Percentiles rank a stretch among this genome's conserved stretches.
These are phyloP conservation scores for Candida tibetensis DNA, from an alignment of 805 yeast species.

Conservation along the genomic window DNA sequence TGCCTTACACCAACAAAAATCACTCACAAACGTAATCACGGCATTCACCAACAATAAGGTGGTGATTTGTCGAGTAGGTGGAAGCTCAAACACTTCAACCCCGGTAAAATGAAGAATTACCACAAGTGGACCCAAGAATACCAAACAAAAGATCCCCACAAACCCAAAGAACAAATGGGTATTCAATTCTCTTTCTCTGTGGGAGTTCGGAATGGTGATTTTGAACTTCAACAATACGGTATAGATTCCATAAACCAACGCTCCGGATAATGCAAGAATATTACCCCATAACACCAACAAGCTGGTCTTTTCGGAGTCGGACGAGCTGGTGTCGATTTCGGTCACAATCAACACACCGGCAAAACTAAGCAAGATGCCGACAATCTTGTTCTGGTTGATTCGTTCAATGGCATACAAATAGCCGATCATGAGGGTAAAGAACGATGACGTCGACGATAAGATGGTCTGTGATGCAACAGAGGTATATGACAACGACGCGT, in stretches of 20 bases:
- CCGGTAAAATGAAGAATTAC: slow-evolving; percentile 60
- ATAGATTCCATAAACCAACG: slow-evolving; percentile 87
- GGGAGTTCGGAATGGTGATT: slow-evolving; percentile 43
- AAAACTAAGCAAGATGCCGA: slow-evolving; percentile 70
- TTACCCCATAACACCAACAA: slow-evolving; percentile 60
- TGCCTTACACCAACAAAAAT: slow-evolving; percentile 94
- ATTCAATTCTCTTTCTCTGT: slow-evolving; percentile 71
- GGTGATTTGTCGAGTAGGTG: slow-evolving; percentile 52
- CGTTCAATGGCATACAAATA: slow-evolving; percentile 66
- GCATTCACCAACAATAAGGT: slow-evolving; percentile 62
- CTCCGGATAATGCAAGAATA: slow-evolving; percentile 75
- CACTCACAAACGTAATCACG: slow-evolving; percentile 77
- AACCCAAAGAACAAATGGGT: slow-evolving; percentile 91
- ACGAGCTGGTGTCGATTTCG: slow-evolving; percentile 52
- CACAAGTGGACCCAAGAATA: slow-evolving; percentile 80
- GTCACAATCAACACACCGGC: slow-evolving; percentile 81
- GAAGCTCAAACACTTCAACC: slow-evolving; percentile 70
- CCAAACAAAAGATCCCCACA: slow-evolving; percentile 80
- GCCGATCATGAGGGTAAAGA: slow-evolving; percentile 87
- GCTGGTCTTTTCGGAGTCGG: slow-evolving; percentile 21
- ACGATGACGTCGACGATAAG: slow-evolving; percentile 85
- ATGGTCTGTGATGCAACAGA: slow-evolving; percentile 94
- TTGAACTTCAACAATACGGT: slow-evolving; percentile 77
- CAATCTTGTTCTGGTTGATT: slow-evolving; percentile 60
- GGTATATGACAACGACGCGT: slow-evolving; percentile 83